Percentiles rank a stretch among this genome's conserved stretches.
Evolutionary conservation across 1,284 basidiomycete genomes (phyloP).

Genomic region (Trichosporon asahii): DNA sequence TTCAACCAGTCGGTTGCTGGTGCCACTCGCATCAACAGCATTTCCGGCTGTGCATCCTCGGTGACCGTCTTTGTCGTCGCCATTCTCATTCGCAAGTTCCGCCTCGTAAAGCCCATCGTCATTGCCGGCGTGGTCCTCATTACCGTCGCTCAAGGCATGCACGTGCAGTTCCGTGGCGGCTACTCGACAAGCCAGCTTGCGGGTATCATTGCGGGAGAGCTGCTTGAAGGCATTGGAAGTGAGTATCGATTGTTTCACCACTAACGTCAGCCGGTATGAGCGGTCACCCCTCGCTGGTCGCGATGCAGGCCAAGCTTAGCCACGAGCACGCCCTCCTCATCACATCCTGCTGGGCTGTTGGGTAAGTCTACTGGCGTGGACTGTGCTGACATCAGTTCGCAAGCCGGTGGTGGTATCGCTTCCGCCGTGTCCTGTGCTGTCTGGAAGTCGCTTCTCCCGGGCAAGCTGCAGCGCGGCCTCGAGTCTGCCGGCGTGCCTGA

Average conservation of each 20-base stretch:
- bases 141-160: constrained; percentile 49
- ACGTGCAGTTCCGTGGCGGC: constrained; percentile 52
- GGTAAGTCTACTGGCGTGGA: not conserved
- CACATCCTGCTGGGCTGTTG: constrained; percentile 17
- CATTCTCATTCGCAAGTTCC: constrained; percentile 45
- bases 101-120: constrained; percentile 51
- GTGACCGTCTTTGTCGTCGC: constrained; percentile 46
- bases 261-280: constrained; percentile 35
- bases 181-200: constrained; percentile 30
- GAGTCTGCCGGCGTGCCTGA: constrained; percentile 17
- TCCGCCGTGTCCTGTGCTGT: constrained; percentile 48
- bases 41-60: constrained; percentile 52
- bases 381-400: constrained; percentile 12
- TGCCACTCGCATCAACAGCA: constrained; percentile 49
- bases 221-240: constrained; percentile 51
- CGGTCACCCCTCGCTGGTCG: constrained; percentile 41
- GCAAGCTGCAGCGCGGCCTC: constrained; percentile 30
- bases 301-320: constrained; percentile 24
- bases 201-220: constrained; percentile 50
- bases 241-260: not conserved
- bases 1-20: constrained; percentile 48
- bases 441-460: constrained; percentile 40
- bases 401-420: constrained; percentile 41
- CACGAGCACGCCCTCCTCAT: constrained; percentile 26
- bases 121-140: constrained; percentile 39